Conservation (phyloP, 2,329 filamentous ascomycete species). For the Aspergillus tubingensis region DNA sequence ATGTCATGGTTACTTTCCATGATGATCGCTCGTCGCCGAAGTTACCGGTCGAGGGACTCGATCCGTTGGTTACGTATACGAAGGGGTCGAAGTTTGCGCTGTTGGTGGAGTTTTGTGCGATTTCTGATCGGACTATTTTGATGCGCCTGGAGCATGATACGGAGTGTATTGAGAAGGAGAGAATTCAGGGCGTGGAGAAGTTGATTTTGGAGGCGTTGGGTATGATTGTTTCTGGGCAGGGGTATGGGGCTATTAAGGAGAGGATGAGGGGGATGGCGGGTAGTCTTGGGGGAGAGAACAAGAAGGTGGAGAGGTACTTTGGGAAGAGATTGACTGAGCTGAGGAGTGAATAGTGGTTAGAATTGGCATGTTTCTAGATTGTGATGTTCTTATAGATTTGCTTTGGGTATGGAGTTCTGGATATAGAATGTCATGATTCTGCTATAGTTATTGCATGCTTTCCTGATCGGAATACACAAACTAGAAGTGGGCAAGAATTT, state of each 20-base stretch:
- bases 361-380: too few species aligned
- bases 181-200: neutral
- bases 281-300: neutral
- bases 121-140: neutral
- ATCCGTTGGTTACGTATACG: neutral
- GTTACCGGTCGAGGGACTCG: neutral
- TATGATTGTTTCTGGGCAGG: neutral
- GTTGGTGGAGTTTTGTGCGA: slow-evolving; percentile 3
- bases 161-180: neutral
- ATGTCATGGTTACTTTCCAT: slow-evolving; percentile 11
- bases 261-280: neutral
- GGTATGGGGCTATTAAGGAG: neutral
- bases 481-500: too few species aligned
- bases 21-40: neutral
- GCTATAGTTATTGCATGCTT: too few species aligned
- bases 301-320: neutral
- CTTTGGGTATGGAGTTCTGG: too few species aligned
- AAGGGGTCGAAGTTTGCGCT: slow-evolving; percentile 11
- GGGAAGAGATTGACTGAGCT: neutral
- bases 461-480: too few species aligned
- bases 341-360: neutral
- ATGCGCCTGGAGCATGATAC: slow-evolving; percentile 4
- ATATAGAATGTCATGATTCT: too few species aligned
- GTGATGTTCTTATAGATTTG: too few species aligned
- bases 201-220: neutral